Percentiles rank a stretch among this genome's conserved stretches.
Evolutionary conservation across 441 rosid genomes (phyloP).

Genomic region (Pelargonium citronellum): DNA sequence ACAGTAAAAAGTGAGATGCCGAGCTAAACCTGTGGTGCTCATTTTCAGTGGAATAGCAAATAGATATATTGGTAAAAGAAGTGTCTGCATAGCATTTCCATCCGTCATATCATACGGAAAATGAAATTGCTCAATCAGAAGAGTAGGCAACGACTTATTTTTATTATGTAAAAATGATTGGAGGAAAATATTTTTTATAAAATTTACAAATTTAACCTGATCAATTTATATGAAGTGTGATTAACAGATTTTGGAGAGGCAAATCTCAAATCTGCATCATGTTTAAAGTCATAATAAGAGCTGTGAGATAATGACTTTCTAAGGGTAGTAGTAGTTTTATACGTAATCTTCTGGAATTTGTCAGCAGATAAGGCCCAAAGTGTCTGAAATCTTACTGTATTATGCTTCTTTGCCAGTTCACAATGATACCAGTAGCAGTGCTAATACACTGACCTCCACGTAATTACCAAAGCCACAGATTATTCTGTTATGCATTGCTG

Average conservation of each 20-base stretch:
- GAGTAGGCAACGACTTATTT: background rate
- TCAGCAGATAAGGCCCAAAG: background rate
- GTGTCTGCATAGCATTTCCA: constrained; percentile 1
- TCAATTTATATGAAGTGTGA: background rate
- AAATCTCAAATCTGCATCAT: background rate
- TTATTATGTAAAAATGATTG: background rate
- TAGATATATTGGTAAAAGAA: background rate
- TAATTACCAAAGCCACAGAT: constrained; percentile 1
- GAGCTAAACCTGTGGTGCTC: background rate
- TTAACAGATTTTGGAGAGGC: too few relatives aligned
- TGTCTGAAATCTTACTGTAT: background rate
- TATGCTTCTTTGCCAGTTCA: constrained; percentile 2
- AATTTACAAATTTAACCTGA: background rate
- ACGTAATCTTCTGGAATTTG: background rate
- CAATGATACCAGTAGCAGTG: background rate
- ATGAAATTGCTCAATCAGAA: background rate
- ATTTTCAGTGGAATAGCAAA: background rate
- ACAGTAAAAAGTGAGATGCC: constrained; percentile 4
- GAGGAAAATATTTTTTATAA: background rate
- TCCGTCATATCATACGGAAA: background rate
- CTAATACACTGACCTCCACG: background rate
- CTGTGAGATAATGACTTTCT: background rate
- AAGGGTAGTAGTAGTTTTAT: background rate
- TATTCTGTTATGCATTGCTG: background rate
- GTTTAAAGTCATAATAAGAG: constrained; percentile 2